A percentile compares a stretch with the other conserved stretches of the same genome.
Evolutionary conservation across 108 stramenopile species (phyloP).

Genomic region (Skeletonema potamos): DNA sequence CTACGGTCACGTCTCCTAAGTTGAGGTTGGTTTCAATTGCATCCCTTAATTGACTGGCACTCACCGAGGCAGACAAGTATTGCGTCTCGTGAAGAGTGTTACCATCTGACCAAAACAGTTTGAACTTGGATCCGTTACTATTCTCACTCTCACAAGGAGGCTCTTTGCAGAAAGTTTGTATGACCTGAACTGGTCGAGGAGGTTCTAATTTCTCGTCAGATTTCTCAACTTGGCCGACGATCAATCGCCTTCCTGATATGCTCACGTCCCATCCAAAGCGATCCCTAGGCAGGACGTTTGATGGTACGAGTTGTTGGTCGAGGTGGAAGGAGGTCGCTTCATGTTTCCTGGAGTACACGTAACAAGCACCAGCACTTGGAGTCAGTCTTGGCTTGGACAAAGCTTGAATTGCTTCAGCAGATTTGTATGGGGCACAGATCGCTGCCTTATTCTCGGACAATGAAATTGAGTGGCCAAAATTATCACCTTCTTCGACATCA

Average conservation of each 20-base stretch:
- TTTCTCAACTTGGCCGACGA: conserved; percentile 55
- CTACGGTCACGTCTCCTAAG: conserved; percentile 35
- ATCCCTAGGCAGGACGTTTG: conserved; percentile 56
- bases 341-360: conserved; percentile 41
- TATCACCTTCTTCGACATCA: conserved; percentile 24
- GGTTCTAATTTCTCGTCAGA: conserved; percentile 26
- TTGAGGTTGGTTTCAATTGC: conserved; percentile 45
- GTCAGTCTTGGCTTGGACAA: background rate
- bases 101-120: conserved; percentile 18
- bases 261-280: conserved; percentile 55
- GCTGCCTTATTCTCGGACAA: conserved; percentile 31
- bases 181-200: conserved; percentile 52
- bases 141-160: conserved; percentile 7
- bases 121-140: conserved; percentile 9
- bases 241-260: conserved; percentile 37
- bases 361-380: conserved; percentile 51
- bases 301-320: conserved; percentile 42
- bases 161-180: conserved; percentile 31
- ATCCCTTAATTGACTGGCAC: conserved; percentile 36
- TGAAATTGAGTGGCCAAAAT: conserved; percentile 42
- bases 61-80: conserved; percentile 34
- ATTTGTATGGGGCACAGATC: conserved; percentile 45
- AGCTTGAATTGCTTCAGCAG: conserved; percentile 20
- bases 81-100: conserved; percentile 24
- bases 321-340: conserved; percentile 18